Evolutionary conservation across 768 basidiomycete genomes (phyloP), one percentile per base, ranked within the genome.

Genomic region (Lentinula aciculospora): DNA sequence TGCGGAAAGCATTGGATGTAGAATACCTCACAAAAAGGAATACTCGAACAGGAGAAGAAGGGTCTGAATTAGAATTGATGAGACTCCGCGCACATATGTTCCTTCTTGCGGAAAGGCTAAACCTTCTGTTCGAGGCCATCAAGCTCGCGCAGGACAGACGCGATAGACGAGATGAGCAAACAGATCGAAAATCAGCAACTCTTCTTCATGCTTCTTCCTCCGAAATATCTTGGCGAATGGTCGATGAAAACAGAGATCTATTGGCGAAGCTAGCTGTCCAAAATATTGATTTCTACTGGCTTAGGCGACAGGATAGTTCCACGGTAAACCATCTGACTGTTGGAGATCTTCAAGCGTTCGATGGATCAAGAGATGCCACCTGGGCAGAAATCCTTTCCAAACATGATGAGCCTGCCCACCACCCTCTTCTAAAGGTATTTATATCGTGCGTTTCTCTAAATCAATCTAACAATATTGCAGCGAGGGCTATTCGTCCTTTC

Each of bases 171-270:
- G 82, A 83, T 61, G 79, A 83, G 61, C 81, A 72, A 58, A 77
- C 82, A 4, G 87, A 89, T 61, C 83, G 86, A 61, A 91, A 90
- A 65, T 89, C 89, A 1, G 90, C 92, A 1, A 76, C 94, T 46
- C 79, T 91, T 53, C 72, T 96, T 29, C 86, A 90, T 59, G 88
- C 92, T 0, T 85, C 84, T 5, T 92, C 92, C 0, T 82, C 85
- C 5, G 89, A 94, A 68, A 86, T 98, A 46, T 92, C 90, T 0
- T 98, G 94, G 94, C 81, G 80, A 59, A 94, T 98, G 92, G 72
- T 96, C 15, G 88, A 88, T 65, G 81, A 86, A 45, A 73, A 81
- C 39, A 75, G 80, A 48, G 83, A 86, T 42, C 76, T 95, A 44
- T 77, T 96, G 1, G 86, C 92, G 37, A 96, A 97, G 72, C 78